A percentile compares a stretch with the other conserved stretches of the same genome.
Evolutionary conservation across 805 yeast genomes (phyloP).

Genomic region (Pichia cephalocereana): DNA sequence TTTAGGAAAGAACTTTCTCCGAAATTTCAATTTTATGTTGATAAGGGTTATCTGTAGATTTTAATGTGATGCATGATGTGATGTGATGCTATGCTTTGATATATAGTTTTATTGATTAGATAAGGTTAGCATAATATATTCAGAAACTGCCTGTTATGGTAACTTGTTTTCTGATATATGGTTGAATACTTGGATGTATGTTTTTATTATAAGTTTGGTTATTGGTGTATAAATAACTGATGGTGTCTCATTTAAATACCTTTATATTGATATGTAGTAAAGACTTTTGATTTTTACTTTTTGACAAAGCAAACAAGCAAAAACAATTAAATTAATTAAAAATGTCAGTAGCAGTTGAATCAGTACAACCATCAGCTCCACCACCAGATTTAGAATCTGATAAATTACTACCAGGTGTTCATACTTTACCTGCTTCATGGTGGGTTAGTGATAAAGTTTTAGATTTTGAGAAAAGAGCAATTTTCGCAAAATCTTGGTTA

Average conservation of each 20-base stretch:
- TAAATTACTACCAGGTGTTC: constrained; percentile 31
- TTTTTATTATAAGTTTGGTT: too few relatives aligned
- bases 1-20: background rate
- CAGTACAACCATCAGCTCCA: constrained; percentile 19
- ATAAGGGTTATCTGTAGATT: background rate
- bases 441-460: constrained; percentile 52
- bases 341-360: constrained; percentile 11
- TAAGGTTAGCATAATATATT: background rate
- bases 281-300: too few relatives aligned
- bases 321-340: background rate
- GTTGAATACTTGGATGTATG: background rate
- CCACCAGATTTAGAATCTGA: constrained; percentile 23
- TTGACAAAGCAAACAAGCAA: background rate
- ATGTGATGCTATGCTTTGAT: too few relatives aligned
- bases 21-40: background rate
- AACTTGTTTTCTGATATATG: background rate
- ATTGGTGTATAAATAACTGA: background rate
- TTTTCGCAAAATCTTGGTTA: constrained; percentile 50
- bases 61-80: too few relatives aligned
- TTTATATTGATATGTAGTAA: background rate
- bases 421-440: constrained; percentile 59
- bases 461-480: constrained; percentile 49
- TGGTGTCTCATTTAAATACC: too few relatives aligned
- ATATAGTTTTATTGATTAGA: background rate
- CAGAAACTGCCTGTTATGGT: background rate